Percentiles rank a stretch among this genome's conserved stretches.
These are phyloP conservation scores for Zygoascus sp. DNA, from an alignment of 1,139 yeast species.

Conservation along the genomic window DNA sequence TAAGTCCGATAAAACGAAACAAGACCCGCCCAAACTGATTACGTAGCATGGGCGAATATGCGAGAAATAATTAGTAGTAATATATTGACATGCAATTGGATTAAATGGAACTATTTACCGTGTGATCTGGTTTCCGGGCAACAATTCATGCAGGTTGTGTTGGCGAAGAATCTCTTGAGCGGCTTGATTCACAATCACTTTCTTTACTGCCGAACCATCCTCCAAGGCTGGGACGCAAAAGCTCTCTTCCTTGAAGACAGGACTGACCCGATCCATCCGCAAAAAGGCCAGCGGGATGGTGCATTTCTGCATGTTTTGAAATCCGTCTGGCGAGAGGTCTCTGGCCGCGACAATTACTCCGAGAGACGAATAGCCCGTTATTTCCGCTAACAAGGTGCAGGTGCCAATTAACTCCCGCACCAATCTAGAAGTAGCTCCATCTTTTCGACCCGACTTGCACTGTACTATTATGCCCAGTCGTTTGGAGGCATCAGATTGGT, in stretches of 20 bases:
- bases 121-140: not conserved
- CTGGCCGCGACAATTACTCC: conserved; percentile 5
- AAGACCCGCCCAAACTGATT: too few relatives aligned
- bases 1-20: too few relatives aligned
- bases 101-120: not conserved
- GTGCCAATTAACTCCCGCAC: conserved; percentile 6
- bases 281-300: conserved; percentile 5
- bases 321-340: conserved; percentile 2
- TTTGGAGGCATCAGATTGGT: not conserved
- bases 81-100: not conserved
- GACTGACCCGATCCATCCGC: conserved; percentile 3
- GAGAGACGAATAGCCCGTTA: not conserved
- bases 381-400: not conserved
- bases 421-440: not conserved
- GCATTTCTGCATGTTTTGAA: not conserved
- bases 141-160: not conserved
- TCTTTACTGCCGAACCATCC: conserved; percentile 1
- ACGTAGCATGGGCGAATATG: too few relatives aligned
- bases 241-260: not conserved
- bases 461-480: conserved; percentile 1
- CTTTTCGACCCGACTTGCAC: conserved; percentile 5
- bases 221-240: conserved; percentile 3
- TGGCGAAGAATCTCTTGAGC: not conserved
- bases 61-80: too few relatives aligned
- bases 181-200: not conserved